Evolutionary conservation across 2,329 filamentous ascomycete species (phyloP).

Genomic region (Sporothrix globosa): DNA sequence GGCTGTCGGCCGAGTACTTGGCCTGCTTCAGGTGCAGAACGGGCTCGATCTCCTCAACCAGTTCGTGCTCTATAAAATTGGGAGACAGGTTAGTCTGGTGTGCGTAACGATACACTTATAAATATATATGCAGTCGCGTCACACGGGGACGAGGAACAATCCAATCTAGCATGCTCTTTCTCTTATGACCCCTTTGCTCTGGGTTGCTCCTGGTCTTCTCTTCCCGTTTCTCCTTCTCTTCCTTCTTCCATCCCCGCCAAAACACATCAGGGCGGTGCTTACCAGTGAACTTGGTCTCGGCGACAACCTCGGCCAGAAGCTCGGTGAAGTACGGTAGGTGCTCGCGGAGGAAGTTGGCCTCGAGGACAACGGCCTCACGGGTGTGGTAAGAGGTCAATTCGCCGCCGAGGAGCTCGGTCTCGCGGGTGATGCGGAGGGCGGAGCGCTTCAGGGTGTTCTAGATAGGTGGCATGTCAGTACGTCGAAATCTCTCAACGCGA

Average conservation of each 20-base stretch:
- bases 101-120: not conserved
- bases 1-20: conserved; percentile 64
- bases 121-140: not conserved
- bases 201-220: too few species aligned
- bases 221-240: not conserved
- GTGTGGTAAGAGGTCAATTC: conserved; percentile 87
- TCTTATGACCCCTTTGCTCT: not conserved
- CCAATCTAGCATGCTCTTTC: not conserved
- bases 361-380: conserved; percentile 87
- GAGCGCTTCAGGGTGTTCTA: conserved; percentile 87
- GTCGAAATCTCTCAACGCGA: not conserved
- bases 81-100: not conserved
- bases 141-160: not conserved
- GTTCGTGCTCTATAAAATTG: conserved; percentile 71
- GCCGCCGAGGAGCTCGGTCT: conserved; percentile 92
- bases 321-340: conserved; percentile 98
- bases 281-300: conserved; percentile 83
- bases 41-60: conserved; percentile 82
- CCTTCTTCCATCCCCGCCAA: not conserved
- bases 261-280: conserved; percentile 42
- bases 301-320: conserved; percentile 88
- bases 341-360: conserved; percentile 92
- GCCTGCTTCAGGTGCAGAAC: conserved; percentile 78
- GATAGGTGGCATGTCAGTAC: conserved; percentile 15
- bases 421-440: conserved; percentile 88